A percentile compares a stretch with the other conserved stretches of the same genome.
These are phyloP conservation scores for Bipolaris sorokiniana DNA, from an alignment of 2,329 filamentous ascomycete species.

Conservation along the genomic window DNA sequence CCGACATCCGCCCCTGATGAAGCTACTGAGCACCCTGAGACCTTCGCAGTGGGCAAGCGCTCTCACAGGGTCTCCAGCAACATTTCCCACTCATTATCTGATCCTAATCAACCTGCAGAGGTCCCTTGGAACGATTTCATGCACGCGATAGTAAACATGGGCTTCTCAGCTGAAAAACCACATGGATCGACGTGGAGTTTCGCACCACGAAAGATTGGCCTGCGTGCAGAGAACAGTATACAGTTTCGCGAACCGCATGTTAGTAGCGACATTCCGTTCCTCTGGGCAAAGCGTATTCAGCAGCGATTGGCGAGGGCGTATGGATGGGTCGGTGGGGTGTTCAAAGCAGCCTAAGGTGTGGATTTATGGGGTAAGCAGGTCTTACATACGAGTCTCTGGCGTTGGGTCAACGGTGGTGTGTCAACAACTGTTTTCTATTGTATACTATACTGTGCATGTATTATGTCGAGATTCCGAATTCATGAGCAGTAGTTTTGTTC, in stretches of 20 bases:
- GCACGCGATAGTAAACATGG: slow-evolving; percentile 58
- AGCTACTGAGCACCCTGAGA: slow-evolving; percentile 18
- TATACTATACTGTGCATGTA: not conserved
- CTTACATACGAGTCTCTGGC: not conserved
- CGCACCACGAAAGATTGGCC: slow-evolving; percentile 51
- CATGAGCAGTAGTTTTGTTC: too few relatives aligned
- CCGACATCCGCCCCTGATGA: slow-evolving; percentile 1
- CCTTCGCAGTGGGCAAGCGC: slow-evolving; percentile 33
- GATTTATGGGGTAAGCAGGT: slow-evolving; percentile 1
- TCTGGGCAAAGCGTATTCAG: slow-evolving; percentile 55
- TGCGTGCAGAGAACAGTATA: slow-evolving; percentile 28
- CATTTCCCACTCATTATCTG: slow-evolving; percentile 49
- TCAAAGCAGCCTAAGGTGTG: not conserved
- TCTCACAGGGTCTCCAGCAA: slow-evolving; percentile 52
- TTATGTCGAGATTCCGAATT: not conserved
- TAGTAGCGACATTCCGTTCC: slow-evolving; percentile 57
- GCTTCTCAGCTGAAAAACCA: slow-evolving; percentile 62
- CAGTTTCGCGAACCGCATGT: slow-evolving; percentile 67
- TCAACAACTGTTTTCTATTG: not conserved
- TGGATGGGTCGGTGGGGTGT: slow-evolving; percentile 51
- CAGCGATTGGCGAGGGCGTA: slow-evolving; percentile 58
- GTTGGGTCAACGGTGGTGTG: not conserved
- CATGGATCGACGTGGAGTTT: slow-evolving; percentile 69
- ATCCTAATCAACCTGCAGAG: slow-evolving; percentile 54
- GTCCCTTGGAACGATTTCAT: slow-evolving; percentile 62